Conservation (phyloP, 805 yeast genomes). For the Scheffersomyces spartinae region DNA sequence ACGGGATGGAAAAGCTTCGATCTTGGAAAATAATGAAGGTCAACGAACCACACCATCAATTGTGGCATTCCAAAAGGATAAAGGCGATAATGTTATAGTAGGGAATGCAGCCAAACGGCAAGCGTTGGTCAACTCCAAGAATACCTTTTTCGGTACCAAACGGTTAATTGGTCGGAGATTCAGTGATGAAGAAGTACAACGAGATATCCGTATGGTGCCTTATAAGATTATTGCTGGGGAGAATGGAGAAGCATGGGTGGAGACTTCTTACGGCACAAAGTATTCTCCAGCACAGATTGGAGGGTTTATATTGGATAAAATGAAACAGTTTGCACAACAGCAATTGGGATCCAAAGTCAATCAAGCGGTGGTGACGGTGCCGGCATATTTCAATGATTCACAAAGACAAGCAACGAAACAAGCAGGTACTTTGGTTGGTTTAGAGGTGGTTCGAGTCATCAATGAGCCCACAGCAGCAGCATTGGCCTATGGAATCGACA, state of each 20-base stretch:
- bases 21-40: conserved; percentile 71
- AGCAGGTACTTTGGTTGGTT: conserved; percentile 67
- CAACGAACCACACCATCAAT: conserved; percentile 71
- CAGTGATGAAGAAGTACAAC: conserved; percentile 58
- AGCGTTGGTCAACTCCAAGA: conserved; percentile 61
- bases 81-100: conserved; percentile 33
- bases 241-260: conserved; percentile 65
- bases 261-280: conserved; percentile 30
- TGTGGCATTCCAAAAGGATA: conserved; percentile 49
- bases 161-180: conserved; percentile 67
- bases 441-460: conserved; percentile 63
- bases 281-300: conserved; percentile 66
- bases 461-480: conserved; percentile 87
- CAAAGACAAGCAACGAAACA: conserved; percentile 78
- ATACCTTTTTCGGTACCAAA: conserved; percentile 75
- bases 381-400: conserved; percentile 74
- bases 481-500: conserved; percentile 65
- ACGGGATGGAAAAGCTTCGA: conserved; percentile 69
- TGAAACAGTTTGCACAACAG: conserved; percentile 55
- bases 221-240: conserved; percentile 46
- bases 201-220: conserved; percentile 52
- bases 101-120: conserved; percentile 73
- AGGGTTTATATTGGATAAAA: conserved; percentile 49
- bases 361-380: conserved; percentile 76
- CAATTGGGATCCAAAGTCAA: conserved; percentile 41